phyloP scores from a whole-genome alignment of 2,329 filamentous ascomycete genomes.

The Leptoxyphium fumago region DNA sequence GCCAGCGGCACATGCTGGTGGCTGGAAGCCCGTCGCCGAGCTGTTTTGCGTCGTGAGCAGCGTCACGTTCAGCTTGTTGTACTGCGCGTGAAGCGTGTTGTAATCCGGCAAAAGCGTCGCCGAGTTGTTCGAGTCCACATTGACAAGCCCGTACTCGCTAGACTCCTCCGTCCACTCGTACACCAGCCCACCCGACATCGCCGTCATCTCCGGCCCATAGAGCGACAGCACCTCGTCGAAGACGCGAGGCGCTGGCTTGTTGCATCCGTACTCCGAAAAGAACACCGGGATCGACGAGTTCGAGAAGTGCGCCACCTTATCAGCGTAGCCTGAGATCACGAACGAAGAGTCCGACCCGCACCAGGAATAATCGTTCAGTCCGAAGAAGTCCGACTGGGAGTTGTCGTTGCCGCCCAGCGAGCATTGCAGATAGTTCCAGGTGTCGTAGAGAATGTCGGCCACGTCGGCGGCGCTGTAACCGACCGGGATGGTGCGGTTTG shows the following conservation, averaged over 20 bases:
- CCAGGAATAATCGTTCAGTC: constrained; percentile 61
- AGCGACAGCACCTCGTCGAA: constrained; percentile 64
- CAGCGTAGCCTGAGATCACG: constrained; percentile 46
- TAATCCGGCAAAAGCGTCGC: constrained; percentile 31
- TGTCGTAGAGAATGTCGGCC: constrained; percentile 55
- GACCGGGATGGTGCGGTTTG: constrained; percentile 44
- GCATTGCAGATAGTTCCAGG: constrained; percentile 64
- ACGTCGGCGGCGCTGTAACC: constrained; percentile 64
- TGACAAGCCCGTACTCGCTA: constrained; percentile 40
- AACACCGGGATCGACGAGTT: constrained; percentile 58
- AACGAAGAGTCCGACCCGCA: constrained; percentile 55
- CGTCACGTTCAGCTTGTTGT: constrained; percentile 57
- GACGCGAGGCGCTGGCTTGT: constrained; percentile 51
- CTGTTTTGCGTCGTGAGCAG: constrained; percentile 50
- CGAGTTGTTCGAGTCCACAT: constrained; percentile 29
- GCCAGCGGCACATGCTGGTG: constrained; percentile 49
- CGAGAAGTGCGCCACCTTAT: constrained; percentile 50
- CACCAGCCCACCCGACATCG: constrained; percentile 62
- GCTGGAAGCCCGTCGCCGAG: constrained; percentile 35
- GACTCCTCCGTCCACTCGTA: constrained; percentile 67
- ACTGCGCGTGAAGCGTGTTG: constrained; percentile 60
- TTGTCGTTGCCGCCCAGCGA: constrained; percentile 37
- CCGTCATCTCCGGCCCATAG: constrained; percentile 56
- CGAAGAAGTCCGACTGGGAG: constrained; percentile 59
- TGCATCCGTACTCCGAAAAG: constrained; percentile 75